These are phyloP conservation scores for Penicillium hordei DNA, from an alignment of 2,329 filamentous ascomycete genomes.

Conservation along the genomic window DNA sequence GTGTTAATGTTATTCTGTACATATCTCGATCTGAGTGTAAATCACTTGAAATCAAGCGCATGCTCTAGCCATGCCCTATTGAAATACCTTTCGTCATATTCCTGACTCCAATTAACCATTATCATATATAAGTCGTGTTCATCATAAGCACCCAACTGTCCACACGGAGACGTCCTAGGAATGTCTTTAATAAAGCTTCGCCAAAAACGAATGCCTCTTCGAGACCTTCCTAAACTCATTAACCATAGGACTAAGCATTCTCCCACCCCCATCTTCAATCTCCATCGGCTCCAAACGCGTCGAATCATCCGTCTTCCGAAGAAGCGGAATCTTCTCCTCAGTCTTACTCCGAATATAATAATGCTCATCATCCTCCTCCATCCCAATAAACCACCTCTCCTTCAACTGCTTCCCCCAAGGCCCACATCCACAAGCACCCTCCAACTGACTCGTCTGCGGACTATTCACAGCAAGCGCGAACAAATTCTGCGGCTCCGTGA, in stretches of 20 bases:
- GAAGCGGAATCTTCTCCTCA: slow-evolving; percentile 21
- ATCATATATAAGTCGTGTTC: background rate
- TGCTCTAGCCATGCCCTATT: background rate
- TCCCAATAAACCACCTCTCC: slow-evolving; percentile 46
- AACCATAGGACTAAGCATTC: slow-evolving; percentile 34
- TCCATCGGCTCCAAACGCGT: slow-evolving; percentile 13
- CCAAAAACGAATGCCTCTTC: slow-evolving; percentile 27
- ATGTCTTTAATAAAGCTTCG: slow-evolving; percentile 25
- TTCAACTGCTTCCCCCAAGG: slow-evolving; percentile 53
- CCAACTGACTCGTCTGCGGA: slow-evolving; percentile 53
- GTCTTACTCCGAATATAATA: slow-evolving; percentile 49
- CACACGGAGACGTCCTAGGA: background rate
- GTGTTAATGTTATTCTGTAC: slow-evolving; percentile 8
- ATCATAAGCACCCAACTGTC: background rate
- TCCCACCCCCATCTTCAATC: slow-evolving; percentile 17
- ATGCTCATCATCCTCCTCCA: slow-evolving; percentile 52
- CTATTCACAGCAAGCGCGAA: slow-evolving; percentile 71
- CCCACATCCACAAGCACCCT: slow-evolving; percentile 58
- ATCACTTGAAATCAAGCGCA: slow-evolving; percentile 3
- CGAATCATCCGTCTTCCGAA: slow-evolving; percentile 1
- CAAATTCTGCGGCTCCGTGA: slow-evolving; percentile 73
- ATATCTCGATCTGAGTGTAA: slow-evolving; percentile 10
- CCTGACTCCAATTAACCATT: background rate
- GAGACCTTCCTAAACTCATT: slow-evolving; percentile 36
- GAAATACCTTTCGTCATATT: background rate